phyloP scores from a whole-genome alignment of 805 yeast genomes.

The Kuraishia molischiana region DNA sequence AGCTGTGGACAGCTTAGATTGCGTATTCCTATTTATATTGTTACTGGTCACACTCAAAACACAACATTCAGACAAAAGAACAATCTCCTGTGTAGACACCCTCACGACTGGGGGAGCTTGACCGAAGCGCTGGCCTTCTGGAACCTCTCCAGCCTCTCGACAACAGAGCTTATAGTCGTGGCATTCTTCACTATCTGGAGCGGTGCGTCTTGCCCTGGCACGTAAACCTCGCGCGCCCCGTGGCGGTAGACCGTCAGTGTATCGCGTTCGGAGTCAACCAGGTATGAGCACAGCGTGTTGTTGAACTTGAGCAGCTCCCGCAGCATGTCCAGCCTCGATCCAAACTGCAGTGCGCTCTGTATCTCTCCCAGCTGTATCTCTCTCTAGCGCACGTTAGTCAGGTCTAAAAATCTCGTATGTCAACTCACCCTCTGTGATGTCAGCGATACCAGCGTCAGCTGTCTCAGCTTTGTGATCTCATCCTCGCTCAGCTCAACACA shows the following conservation, averaged over 20 bases:
- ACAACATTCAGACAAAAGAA: too few species aligned
- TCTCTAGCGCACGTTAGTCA: not conserved
- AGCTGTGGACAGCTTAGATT: slow-evolving; percentile 22
- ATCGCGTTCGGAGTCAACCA: slow-evolving; percentile 11
- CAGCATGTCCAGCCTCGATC: slow-evolving; percentile 1
- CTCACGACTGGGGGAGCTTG: not conserved
- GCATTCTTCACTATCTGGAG: slow-evolving; percentile 3
- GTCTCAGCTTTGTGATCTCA: slow-evolving; percentile 10
- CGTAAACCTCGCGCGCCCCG: slow-evolving; percentile 9
- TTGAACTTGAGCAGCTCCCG: slow-evolving; percentile 6
- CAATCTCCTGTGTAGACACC: too few species aligned
- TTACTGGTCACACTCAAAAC: not conserved
- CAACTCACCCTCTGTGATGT: too few species aligned
- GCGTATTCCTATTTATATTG: too few species aligned
- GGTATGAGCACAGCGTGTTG: slow-evolving; percentile 4
- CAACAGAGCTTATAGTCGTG: slow-evolving; percentile 3
- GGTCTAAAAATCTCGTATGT: slow-evolving; percentile 1
- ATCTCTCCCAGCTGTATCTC: not conserved
- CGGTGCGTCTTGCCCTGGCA: slow-evolving; percentile 10
- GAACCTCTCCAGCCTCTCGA: slow-evolving; percentile 3
- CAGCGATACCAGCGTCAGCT: slow-evolving; percentile 10
- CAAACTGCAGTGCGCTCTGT: slow-evolving; percentile 1
- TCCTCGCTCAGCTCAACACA: slow-evolving; percentile 1
- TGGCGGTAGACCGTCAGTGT: slow-evolving; percentile 4
- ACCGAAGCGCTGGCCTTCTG: not conserved